Percentiles rank a stretch among this genome's conserved stretches.
These are phyloP conservation scores for Alternaria ventricosa DNA, from an alignment of 2,329 filamentous ascomycete species.

Conservation along the genomic window DNA sequence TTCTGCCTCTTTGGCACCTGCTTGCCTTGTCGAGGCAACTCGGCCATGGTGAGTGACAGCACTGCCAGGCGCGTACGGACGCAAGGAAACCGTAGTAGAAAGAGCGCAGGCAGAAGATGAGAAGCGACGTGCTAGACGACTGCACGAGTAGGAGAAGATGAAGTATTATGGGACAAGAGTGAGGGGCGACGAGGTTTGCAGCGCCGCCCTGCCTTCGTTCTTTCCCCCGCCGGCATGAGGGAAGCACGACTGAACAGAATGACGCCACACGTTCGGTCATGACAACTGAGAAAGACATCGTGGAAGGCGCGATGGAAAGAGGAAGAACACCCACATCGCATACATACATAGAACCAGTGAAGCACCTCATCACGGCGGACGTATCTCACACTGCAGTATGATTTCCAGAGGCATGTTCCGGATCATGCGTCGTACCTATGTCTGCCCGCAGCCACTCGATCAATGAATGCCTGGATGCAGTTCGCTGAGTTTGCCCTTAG, in stretches of 20 bases:
- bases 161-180: not conserved
- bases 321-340: not conserved
- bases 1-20: constrained; percentile 4
- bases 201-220: constrained; percentile 16
- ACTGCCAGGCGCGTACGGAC: not conserved
- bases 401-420: not conserved
- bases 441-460: not conserved
- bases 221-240: constrained; percentile 16
- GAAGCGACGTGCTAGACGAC: not conserved
- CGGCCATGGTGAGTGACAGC: constrained; percentile 17
- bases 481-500: too few relatives aligned
- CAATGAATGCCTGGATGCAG: not conserved
- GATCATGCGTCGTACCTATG: not conserved
- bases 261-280: not conserved
- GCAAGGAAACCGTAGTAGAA: not conserved
- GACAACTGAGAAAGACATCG: not conserved
- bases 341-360: not conserved
- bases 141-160: not conserved
- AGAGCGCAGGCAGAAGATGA: not conserved
- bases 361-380: not conserved
- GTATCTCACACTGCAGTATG: not conserved
- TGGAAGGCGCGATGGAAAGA: not conserved
- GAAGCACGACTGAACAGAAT: constrained; percentile 15
- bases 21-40: constrained; percentile 9
- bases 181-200: constrained; percentile 13